Evolutionary conservation across 345 rosid genomes (phyloP).

Genomic region (Populus tremula): DNA sequence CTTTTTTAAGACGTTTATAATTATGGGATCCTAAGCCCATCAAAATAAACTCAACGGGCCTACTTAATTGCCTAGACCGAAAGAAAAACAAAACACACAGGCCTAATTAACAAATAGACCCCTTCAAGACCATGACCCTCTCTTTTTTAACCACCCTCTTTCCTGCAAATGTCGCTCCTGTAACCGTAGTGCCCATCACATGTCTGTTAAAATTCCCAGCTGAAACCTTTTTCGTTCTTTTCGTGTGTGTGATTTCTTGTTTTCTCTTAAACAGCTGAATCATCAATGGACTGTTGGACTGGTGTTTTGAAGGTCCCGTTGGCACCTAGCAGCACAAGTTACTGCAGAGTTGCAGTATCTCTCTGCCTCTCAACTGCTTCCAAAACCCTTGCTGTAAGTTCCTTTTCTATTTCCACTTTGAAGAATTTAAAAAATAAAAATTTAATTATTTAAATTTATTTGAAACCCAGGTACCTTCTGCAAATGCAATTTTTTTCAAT

Average conservation of each 20-base stretch:
- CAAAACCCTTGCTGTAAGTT: slow-evolving; percentile 38
- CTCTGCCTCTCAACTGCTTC: slow-evolving; percentile 55
- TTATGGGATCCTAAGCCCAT: neutral
- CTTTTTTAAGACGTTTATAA: neutral
- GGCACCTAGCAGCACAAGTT: slow-evolving; percentile 13
- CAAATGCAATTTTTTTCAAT: slow-evolving; percentile 65
- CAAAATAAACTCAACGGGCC: neutral
- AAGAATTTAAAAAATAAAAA: too few relatives aligned
- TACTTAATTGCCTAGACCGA: neutral
- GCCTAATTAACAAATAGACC: neutral
- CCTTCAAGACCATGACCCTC: neutral
- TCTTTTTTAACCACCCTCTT: too few relatives aligned
- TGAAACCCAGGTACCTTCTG: slow-evolving; percentile 53
- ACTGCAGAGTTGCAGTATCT: slow-evolving; percentile 65
- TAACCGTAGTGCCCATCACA: neutral
- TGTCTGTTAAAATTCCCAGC: neutral
- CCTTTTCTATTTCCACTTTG: neutral
- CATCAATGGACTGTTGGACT: slow-evolving; percentile 62
- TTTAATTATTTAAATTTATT: neutral
- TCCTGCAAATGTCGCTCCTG: neutral
- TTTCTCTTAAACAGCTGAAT: neutral
- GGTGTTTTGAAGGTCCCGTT: slow-evolving; percentile 60
- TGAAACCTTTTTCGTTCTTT: neutral
- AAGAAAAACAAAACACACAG: neutral
- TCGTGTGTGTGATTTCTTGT: neutral